Conservation (phyloP, 2,329 filamentous ascomycete genomes). For the Diaporthe longicolla region DNA sequence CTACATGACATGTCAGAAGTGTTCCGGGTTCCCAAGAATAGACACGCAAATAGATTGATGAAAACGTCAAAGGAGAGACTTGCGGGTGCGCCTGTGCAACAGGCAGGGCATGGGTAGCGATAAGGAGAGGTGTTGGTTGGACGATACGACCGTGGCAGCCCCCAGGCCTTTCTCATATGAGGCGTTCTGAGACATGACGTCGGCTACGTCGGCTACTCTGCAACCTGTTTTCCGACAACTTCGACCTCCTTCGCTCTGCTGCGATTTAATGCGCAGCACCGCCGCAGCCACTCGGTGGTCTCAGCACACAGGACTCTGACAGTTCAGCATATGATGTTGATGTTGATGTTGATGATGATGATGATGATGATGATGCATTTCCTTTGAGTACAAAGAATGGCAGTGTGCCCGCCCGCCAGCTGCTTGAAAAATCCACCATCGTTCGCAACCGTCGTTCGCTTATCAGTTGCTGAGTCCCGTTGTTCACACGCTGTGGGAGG, state of each 20-base stretch:
- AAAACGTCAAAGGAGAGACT: neutral
- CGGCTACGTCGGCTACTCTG: constrained; percentile 30
- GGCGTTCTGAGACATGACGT: constrained; percentile 36
- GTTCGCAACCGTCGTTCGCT: constrained; percentile 2
- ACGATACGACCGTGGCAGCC: constrained; percentile 10
- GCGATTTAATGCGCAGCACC: constrained; percentile 1
- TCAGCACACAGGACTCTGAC: neutral
- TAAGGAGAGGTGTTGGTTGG: neutral
- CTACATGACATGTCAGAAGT: neutral
- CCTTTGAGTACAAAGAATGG: constrained; percentile 7
- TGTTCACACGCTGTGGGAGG: neutral
- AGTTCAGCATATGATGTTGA: neutral
- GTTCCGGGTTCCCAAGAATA: neutral
- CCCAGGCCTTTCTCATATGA: neutral
- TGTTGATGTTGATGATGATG: neutral
- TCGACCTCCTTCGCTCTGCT: constrained; percentile 4
- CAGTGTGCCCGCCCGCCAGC: constrained; percentile 2
- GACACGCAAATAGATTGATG: neutral
- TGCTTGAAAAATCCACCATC: constrained; percentile 11
- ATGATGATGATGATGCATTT: neutral
- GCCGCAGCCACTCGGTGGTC: neutral
- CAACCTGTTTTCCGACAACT: constrained; percentile 25
- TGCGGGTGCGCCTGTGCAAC: neutral
- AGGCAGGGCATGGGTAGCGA: neutral
- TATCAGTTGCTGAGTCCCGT: neutral